These are phyloP conservation scores for Cutaneotrichosporon spelunceum DNA, from an alignment of 1,284 basidiomycete species.

Conservation along the genomic window DNA sequence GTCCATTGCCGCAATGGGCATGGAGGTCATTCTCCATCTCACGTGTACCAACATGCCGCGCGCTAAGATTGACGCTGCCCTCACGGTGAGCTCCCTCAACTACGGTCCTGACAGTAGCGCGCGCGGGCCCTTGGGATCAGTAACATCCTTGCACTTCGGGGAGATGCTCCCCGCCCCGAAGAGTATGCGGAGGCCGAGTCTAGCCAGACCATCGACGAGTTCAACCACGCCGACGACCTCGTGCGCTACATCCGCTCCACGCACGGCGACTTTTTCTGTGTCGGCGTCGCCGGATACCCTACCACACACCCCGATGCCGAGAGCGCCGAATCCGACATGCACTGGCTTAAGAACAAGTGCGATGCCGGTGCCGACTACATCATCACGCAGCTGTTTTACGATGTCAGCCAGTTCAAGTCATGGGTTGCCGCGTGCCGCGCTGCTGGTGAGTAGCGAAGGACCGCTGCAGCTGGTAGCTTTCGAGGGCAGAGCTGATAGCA, in stretches of 20 bases:
- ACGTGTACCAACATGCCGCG: slow-evolving; percentile 97
- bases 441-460: slow-evolving; percentile 58
- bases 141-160: slow-evolving; percentile 87
- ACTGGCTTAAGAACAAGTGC: slow-evolving; percentile 78
- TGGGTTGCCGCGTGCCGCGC: slow-evolving; percentile 72
- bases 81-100: slow-evolving; percentile 60
- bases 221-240: slow-evolving; percentile 83
- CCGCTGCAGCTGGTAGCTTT: neutral
- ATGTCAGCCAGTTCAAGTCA: slow-evolving; percentile 73
- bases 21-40: slow-evolving; percentile 82
- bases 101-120: slow-evolving; percentile 54
- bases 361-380: slow-evolving; percentile 95
- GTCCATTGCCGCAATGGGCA: slow-evolving; percentile 57
- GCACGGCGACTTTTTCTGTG: slow-evolving; percentile 80
- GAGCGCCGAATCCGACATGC: slow-evolving; percentile 67
- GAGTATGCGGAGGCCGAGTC: slow-evolving; percentile 77
- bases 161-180: slow-evolving; percentile 88
- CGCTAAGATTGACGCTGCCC: slow-evolving; percentile 76
- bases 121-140: slow-evolving; percentile 79
- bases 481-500: slow-evolving; percentile 36
- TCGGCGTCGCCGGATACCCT: slow-evolving; percentile 73
- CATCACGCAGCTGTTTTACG: slow-evolving; percentile 96
- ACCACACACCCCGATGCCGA: slow-evolving; percentile 79
- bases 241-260: slow-evolving; percentile 86
- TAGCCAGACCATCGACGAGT: slow-evolving; percentile 64